Percentiles rank a stretch among this genome's conserved stretches.
phyloP scores from a whole-genome alignment of 768 basidiomycete species.

The Fistulinella prunicolor region DNA sequence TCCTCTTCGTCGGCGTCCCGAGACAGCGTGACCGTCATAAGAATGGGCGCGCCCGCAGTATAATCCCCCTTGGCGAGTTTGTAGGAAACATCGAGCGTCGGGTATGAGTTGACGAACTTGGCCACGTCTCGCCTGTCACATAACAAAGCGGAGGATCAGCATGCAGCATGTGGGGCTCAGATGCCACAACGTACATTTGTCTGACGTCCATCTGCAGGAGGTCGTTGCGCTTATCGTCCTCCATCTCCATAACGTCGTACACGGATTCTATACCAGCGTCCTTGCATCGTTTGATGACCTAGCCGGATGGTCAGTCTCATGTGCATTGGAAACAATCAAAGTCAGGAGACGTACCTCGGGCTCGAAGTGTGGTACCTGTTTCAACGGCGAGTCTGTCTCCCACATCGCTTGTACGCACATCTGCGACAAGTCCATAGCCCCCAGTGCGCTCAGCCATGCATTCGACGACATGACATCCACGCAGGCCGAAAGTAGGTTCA shows the following conservation, averaged over 20 bases:
- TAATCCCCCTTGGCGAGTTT: conserved; percentile 87
- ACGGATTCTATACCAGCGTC: conserved; percentile 81
- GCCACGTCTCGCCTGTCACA: conserved; percentile 83
- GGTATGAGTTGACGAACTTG: conserved; percentile 93
- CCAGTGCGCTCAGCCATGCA: conserved; percentile 89
- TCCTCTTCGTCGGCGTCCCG: conserved; percentile 80
- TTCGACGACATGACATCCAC: conserved; percentile 99
- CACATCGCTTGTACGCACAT: conserved; percentile 99
- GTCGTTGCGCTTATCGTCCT: conserved; percentile 81
- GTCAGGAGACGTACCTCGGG: conserved; percentile 61
- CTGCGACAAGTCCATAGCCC: conserved; percentile 97
- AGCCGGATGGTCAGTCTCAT: conserved; percentile 3
- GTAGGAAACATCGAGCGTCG: conserved; percentile 88
- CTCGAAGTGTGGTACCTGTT: conserved; percentile 97
- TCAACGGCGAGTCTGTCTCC: conserved; percentile 94
- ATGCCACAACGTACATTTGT: conserved; percentile 66
- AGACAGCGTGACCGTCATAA: conserved; percentile 72
- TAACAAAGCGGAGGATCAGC: not conserved
- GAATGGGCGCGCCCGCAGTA: conserved; percentile 81
- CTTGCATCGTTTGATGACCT: conserved; percentile 86
- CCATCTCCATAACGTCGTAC: conserved; percentile 98
- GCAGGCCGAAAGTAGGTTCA: conserved; percentile 89
- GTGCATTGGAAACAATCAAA: conserved; percentile 9
- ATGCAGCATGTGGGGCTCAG: not conserved
- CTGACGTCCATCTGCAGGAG: conserved; percentile 80